These are phyloP conservation scores for Talaromyces atroroseus DNA, from an alignment of 2,329 filamentous ascomycete genomes.

Conservation along the genomic window DNA sequence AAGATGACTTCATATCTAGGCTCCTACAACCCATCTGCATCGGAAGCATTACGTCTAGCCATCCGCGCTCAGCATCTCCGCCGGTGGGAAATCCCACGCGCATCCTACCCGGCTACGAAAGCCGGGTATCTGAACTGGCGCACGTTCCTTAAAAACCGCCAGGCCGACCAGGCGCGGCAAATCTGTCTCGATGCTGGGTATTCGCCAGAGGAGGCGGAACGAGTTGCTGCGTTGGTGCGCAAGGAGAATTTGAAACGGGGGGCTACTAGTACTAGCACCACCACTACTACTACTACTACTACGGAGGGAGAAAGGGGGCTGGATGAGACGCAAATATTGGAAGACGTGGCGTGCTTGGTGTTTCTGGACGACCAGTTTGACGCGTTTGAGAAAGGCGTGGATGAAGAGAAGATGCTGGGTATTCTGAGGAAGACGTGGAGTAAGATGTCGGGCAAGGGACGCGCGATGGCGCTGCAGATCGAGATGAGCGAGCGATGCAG, in stretches of 20 bases:
- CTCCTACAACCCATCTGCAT: conserved; percentile 55
- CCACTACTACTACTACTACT: neutral
- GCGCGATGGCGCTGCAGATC: conserved; percentile 61
- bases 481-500: conserved; percentile 58
- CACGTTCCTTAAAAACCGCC: conserved; percentile 64
- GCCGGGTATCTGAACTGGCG: conserved; percentile 77
- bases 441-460: conserved; percentile 64
- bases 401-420: conserved; percentile 70
- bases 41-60: conserved; percentile 64
- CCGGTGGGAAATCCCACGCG: conserved; percentile 76
- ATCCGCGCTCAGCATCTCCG: conserved; percentile 80
- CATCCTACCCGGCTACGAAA: conserved; percentile 67
- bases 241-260: conserved; percentile 63
- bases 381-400: conserved; percentile 62
- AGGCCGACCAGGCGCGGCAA: conserved; percentile 55
- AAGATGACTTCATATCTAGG: conserved; percentile 73
- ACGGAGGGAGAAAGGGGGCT: conserved; percentile 14
- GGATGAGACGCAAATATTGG: conserved; percentile 61
- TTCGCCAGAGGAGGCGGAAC: conserved; percentile 49
- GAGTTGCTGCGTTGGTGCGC: conserved; percentile 66
- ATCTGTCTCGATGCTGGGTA: conserved; percentile 53
- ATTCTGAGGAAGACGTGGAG: conserved; percentile 70
- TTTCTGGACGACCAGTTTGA: conserved; percentile 86
- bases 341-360: conserved; percentile 81
- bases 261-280: neutral